These are phyloP conservation scores for Cladophialophora chaetospira DNA, from an alignment of 2,329 filamentous ascomycete species.

Conservation along the genomic window DNA sequence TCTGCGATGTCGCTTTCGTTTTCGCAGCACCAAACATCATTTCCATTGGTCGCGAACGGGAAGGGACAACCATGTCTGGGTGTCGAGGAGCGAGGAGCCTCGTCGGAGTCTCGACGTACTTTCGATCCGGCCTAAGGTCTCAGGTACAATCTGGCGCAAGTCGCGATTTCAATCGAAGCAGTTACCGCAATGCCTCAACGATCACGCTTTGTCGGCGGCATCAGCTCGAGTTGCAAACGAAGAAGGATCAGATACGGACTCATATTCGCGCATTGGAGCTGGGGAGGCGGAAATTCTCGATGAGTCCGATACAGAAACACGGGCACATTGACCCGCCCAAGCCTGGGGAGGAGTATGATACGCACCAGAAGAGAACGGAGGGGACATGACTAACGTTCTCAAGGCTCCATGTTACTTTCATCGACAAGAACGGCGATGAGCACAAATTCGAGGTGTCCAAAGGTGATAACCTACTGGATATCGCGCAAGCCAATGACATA, in stretches of 20 bases:
- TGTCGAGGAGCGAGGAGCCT: constrained; percentile 10
- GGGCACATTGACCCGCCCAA: constrained; percentile 82
- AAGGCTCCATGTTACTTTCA: constrained; percentile 85
- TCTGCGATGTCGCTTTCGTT: too few species aligned
- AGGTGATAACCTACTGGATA: constrained; percentile 92
- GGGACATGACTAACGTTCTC: constrained; percentile 2
- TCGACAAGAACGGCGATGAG: constrained; percentile 82
- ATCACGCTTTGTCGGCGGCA: constrained; percentile 24
- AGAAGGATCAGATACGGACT: constrained; percentile 28
- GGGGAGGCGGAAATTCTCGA: constrained; percentile 63
- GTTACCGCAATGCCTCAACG: neutral
- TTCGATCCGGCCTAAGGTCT: constrained; percentile 3
- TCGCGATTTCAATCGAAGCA: constrained; percentile 11
- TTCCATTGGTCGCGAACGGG: too few species aligned
- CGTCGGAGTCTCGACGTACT: neutral
- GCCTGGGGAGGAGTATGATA: constrained; percentile 81
- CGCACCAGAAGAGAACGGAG: neutral
- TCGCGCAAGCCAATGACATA: constrained; percentile 89
- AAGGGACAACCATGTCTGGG: constrained; percentile 14
- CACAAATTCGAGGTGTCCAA: constrained; percentile 77
- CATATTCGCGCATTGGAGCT: constrained; percentile 33
- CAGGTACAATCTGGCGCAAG: neutral
- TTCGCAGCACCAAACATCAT: too few species aligned
- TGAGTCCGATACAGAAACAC: constrained; percentile 63
- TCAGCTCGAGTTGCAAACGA: constrained; percentile 24